Evolutionary conservation across 2,329 filamentous ascomycete species (phyloP).

Genomic region (Pseudocercospora ulei): DNA sequence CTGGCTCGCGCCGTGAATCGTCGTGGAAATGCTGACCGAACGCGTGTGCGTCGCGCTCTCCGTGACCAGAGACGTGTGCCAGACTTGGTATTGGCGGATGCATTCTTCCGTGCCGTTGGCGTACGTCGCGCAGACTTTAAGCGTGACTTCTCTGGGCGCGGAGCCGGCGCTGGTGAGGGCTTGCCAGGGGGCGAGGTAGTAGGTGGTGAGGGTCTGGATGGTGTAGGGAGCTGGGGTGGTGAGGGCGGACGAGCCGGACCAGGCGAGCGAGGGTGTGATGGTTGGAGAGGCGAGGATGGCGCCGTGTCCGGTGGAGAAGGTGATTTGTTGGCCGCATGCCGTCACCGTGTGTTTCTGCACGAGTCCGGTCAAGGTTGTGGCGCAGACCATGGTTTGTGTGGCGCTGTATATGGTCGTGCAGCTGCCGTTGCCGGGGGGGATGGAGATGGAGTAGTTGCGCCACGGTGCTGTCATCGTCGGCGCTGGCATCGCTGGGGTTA

Average conservation of each 20-base stretch:
- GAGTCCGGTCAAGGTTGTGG: conserved; percentile 38
- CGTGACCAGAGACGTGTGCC: conserved; percentile 37
- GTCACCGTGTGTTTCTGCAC: conserved; percentile 37
- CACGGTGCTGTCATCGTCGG: conserved; percentile 33
- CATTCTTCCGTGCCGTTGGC: conserved; percentile 36
- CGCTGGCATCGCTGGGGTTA: conserved; percentile 27
- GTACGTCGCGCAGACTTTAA: conserved; percentile 37
- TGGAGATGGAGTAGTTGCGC: conserved; percentile 33
- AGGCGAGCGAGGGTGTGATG: conserved; percentile 18
- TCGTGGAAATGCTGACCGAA: conserved; percentile 37
- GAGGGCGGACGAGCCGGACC: conserved; percentile 9
- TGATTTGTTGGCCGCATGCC: conserved; percentile 39
- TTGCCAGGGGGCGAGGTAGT: conserved; percentile 41
- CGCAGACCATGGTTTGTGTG: conserved; percentile 38
- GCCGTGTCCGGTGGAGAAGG: conserved; percentile 41
- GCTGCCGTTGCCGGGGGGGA: conserved; percentile 30
- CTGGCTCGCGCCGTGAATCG: conserved; percentile 32
- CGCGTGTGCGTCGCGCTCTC: conserved; percentile 33
- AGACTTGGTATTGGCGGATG: conserved; percentile 37
- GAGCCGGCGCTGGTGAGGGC: conserved; percentile 36
- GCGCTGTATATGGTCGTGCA: conserved; percentile 39
- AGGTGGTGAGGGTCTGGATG: conserved; percentile 37
- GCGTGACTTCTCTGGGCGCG: conserved; percentile 35
- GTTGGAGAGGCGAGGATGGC: conserved; percentile 36
- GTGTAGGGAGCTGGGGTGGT: conserved; percentile 36